Conservation (phyloP, 257 asterid genomes). For the Przewalskia tangutica region DNA sequence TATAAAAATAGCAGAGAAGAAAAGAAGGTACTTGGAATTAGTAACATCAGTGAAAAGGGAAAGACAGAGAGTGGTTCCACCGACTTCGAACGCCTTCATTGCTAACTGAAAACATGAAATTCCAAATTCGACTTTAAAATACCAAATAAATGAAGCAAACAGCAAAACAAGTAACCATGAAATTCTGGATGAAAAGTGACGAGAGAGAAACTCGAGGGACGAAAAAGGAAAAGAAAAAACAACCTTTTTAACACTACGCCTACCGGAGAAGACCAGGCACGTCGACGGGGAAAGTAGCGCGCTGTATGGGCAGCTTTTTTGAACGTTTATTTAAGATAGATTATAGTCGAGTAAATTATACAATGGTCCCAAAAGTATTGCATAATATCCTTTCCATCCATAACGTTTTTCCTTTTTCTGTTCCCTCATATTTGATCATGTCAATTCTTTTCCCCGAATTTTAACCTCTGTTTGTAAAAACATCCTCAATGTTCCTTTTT, state of each 20-base stretch:
- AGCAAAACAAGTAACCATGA: background rate
- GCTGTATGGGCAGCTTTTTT: background rate
- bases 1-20: background rate
- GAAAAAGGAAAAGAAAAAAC: too few relatives aligned
- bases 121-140: background rate
- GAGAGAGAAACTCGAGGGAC: background rate
- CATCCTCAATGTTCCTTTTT: too few relatives aligned
- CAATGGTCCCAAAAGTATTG: background rate
- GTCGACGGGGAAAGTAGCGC: background rate
- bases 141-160: background rate
- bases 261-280: background rate
- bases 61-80: constrained; percentile 50
- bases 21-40: constrained; percentile 61
- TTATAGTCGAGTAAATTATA: background rate
- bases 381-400: background rate
- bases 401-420: background rate
- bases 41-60: constrained; percentile 73
- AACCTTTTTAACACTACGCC: background rate
- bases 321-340: background rate
- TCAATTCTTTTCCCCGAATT: too few relatives aligned
- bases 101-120: background rate
- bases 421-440: background rate
- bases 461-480: background rate
- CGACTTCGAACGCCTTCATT: constrained; percentile 66
- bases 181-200: background rate